Evolutionary conservation across 305 asterid species (phyloP).

Genomic region (Fraxinus paxiana): DNA sequence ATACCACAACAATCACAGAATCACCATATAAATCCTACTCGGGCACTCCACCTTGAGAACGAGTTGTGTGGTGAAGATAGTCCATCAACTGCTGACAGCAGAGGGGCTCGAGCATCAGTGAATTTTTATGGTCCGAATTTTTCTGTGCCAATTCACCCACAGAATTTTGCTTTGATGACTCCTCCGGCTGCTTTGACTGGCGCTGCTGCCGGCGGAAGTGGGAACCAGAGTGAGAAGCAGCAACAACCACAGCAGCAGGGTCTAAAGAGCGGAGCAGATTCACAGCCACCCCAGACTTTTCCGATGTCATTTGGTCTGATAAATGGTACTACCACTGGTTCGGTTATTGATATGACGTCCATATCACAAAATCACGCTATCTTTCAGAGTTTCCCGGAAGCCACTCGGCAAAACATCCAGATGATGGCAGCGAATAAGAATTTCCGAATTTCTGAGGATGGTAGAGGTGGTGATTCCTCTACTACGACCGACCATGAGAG

Average conservation of each 20-base stretch:
- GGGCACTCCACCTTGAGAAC: slow-evolving; percentile 50
- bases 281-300: slow-evolving; percentile 36
- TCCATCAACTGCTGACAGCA: slow-evolving; percentile 52
- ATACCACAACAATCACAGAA: slow-evolving; percentile 38
- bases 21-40: slow-evolving; percentile 36
- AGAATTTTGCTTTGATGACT: slow-evolving; percentile 60
- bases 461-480: slow-evolving; percentile 47
- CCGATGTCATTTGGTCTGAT: slow-evolving; percentile 44
- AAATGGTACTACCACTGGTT: slow-evolving; percentile 32
- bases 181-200: slow-evolving; percentile 44
- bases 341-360: slow-evolving; percentile 39
- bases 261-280: slow-evolving; percentile 46
- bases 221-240: slow-evolving; percentile 36
- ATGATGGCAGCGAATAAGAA: slow-evolving; percentile 43
- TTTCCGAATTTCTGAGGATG: slow-evolving; percentile 53
- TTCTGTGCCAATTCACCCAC: slow-evolving; percentile 63
- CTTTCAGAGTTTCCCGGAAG: slow-evolving; percentile 41
- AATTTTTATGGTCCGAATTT: slow-evolving; percentile 67
- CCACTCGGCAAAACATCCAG: slow-evolving; percentile 38
- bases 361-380: slow-evolving; percentile 47
- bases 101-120: slow-evolving; percentile 53
- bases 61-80: slow-evolving; percentile 60
- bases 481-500: slow-evolving; percentile 59
- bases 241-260: slow-evolving; percentile 41
- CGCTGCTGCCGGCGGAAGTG: slow-evolving; percentile 20